phyloP scores from a whole-genome alignment of 1,139 yeast genomes.

The Hansenula sp. region DNA sequence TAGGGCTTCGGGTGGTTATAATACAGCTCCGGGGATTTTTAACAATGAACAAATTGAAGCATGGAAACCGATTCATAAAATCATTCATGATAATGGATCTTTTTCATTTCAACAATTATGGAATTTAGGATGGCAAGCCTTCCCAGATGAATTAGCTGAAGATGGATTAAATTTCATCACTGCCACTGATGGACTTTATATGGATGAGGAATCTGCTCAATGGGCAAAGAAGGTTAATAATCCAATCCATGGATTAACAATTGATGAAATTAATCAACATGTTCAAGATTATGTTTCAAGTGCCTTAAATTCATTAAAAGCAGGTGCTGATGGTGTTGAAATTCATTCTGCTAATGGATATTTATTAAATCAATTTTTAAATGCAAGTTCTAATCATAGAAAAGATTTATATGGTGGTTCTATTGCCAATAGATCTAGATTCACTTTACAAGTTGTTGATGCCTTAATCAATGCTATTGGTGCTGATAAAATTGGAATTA shows the following conservation, averaged over 20 bases:
- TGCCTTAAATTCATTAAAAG: conserved; percentile 33
- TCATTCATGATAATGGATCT: conserved; percentile 34
- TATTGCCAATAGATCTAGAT: conserved; percentile 32
- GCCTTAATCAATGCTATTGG: conserved; percentile 26
- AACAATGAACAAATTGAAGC: conserved; percentile 33
- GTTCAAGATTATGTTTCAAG: conserved; percentile 31
- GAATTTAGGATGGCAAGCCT: conserved; percentile 37
- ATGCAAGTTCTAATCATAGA: conserved; percentile 32
- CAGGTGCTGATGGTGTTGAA: conserved; percentile 36
- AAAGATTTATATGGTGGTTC: conserved; percentile 40
- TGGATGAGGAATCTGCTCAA: conserved; percentile 29
- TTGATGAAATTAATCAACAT: conserved; percentile 32
- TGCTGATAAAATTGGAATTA: conserved; percentile 24
- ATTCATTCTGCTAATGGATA: conserved; percentile 33
- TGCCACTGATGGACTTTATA: conserved; percentile 30
- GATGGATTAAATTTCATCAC: conserved; percentile 30
- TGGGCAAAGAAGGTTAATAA: conserved; percentile 29
- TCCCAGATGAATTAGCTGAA: conserved; percentile 19
- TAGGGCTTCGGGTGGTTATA: conserved; percentile 29
- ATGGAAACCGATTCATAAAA: conserved; percentile 31
- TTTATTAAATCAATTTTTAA: conserved; percentile 32
- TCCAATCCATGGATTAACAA: conserved; percentile 32
- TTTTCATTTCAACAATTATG: conserved; percentile 35
- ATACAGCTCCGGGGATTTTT: conserved; percentile 42
- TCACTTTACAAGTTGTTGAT: conserved; percentile 28